phyloP scores from a whole-genome alignment of 2,329 filamentous ascomycete genomes.

The Coccinonectria pachysandricola region DNA sequence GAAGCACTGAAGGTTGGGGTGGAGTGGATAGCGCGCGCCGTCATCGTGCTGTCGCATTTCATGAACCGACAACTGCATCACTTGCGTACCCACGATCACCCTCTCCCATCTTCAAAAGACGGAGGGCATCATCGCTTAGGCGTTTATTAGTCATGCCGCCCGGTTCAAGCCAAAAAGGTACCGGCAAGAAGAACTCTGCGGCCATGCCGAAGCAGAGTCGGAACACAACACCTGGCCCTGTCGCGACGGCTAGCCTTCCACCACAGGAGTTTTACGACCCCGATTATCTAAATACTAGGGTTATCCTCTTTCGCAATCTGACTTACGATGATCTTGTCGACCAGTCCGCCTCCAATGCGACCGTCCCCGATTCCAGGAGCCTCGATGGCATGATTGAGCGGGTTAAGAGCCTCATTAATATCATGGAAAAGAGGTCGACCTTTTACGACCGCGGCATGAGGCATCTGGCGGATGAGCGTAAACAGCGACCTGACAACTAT shows the following conservation, averaged over 20 bases:
- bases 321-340: constrained; percentile 63
- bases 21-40: constrained; percentile 3
- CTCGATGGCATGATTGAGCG: constrained; percentile 54
- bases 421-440: constrained; percentile 56
- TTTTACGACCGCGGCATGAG: constrained; percentile 67
- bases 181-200: constrained; percentile 52
- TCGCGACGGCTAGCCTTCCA: constrained; percentile 39
- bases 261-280: constrained; percentile 46
- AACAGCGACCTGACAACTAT: constrained; percentile 48
- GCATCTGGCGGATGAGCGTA: constrained; percentile 54
- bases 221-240: constrained; percentile 58
- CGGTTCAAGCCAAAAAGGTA: constrained; percentile 48
- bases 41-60: constrained; percentile 5
- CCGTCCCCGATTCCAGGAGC: constrained; percentile 52
- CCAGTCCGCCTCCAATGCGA: constrained; percentile 42
- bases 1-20: no score
- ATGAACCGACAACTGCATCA: constrained; percentile 4
- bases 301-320: constrained; percentile 47
- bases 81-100: constrained; percentile 2
- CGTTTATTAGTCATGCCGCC: constrained; percentile 55
- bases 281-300: constrained; percentile 56
- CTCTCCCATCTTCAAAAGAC: no score
- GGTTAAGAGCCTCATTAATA: constrained; percentile 53
- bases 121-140: no score
- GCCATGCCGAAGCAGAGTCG: constrained; percentile 61